Conservation (phyloP, 2,329 filamentous ascomycete genomes). For the Alternaria viburni region DNA sequence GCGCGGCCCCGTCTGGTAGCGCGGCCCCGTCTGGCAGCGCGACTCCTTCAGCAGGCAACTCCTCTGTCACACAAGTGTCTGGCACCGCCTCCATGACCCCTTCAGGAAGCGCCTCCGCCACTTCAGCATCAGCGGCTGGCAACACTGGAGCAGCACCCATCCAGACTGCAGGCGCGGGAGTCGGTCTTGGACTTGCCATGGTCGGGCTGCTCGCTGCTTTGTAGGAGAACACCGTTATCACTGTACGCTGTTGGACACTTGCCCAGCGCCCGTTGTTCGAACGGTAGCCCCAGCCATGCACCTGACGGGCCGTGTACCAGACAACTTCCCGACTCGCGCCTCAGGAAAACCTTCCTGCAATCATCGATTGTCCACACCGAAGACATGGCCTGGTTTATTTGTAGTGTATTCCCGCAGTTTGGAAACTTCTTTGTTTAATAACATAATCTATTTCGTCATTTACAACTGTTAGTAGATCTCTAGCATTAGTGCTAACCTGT, state of each 20-base stretch:
- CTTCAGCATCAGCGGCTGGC: not conserved
- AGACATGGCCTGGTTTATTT: not conserved
- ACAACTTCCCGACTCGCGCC: not conserved
- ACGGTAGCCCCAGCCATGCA: not conserved
- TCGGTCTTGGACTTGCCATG: not conserved
- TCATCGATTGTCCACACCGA: not conserved
- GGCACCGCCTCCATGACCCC: not conserved
- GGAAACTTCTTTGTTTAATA: not conserved
- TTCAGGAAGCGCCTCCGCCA: not conserved
- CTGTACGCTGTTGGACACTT: not conserved
- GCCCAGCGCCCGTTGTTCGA: not conserved
- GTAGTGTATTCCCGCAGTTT: not conserved
- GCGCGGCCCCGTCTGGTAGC: not conserved
- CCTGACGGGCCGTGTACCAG: not conserved
- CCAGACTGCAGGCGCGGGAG: not conserved
- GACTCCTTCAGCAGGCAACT: not conserved
- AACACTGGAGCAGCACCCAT: not conserved
- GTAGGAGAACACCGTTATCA: not conserved
- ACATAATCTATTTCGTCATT: not conserved
- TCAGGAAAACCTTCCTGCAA: not conserved
- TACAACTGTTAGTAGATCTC: not conserved
- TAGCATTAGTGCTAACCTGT: not conserved
- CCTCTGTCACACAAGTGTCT: not conserved
- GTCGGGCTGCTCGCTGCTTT: not conserved
- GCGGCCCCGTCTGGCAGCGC: not conserved